These are phyloP conservation scores for Xerocomus spinulosus DNA, from an alignment of 768 basidiomycete genomes.

Conservation along the genomic window DNA sequence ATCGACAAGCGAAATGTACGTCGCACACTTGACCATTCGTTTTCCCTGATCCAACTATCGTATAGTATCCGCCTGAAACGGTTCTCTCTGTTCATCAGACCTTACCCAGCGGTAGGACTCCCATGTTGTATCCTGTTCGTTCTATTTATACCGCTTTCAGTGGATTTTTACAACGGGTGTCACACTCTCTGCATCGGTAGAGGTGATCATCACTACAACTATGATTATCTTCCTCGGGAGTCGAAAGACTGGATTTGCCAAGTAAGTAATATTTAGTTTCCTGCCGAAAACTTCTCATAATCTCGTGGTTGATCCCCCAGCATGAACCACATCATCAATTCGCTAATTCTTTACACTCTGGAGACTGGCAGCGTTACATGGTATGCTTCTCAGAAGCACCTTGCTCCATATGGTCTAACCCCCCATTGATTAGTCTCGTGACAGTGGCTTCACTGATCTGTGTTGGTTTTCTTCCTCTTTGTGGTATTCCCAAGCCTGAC, in stretches of 20 bases:
- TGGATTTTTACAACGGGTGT: constrained; percentile 31
- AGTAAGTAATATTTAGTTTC: constrained; percentile 3
- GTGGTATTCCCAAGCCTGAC: not conserved
- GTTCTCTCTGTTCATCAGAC: constrained; percentile 29
- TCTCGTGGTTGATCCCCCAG: constrained; percentile 20
- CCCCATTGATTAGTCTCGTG: constrained; percentile 18
- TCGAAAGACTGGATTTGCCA: constrained; percentile 30
- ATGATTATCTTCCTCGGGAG: constrained; percentile 32
- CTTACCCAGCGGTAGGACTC: constrained; percentile 25
- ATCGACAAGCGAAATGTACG: constrained; percentile 32
- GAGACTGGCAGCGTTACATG: constrained; percentile 50
- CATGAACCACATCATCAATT: constrained; percentile 47
- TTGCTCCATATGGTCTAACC: not conserved
- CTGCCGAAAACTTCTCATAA: not conserved
- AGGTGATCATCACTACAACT: constrained; percentile 28
- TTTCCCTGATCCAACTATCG: not conserved
- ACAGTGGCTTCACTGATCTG: constrained; percentile 33
- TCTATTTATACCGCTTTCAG: constrained; percentile 8
- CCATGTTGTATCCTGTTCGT: not conserved
- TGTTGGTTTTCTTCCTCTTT: constrained; percentile 12
- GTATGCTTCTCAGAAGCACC: constrained; percentile 12
- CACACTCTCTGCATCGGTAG: constrained; percentile 31
- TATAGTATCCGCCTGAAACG: constrained; percentile 25
- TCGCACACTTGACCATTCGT: not conserved
- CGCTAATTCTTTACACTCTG: constrained; percentile 47